Percentiles rank a stretch among this genome's conserved stretches.
Evolutionary conservation across 225 moss, liverwort and hornwort genomes (phyloP).

Genomic region (Straminergon stramineum): DNA sequence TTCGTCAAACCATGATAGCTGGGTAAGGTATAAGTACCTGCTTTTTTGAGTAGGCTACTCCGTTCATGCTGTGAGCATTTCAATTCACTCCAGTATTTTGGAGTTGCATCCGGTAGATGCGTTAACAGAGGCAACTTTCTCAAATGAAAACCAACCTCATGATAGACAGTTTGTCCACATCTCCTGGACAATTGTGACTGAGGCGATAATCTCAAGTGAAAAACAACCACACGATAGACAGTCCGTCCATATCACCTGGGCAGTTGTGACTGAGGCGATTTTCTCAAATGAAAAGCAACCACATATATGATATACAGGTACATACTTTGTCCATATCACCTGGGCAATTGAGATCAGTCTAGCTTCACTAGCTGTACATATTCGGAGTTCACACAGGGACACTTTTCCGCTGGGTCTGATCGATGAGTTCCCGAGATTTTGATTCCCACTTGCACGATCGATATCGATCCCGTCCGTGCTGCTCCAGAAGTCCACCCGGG

Average conservation of each 20-base stretch:
- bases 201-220: too few species aligned
- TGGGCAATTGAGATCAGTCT: neutral
- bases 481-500: neutral
- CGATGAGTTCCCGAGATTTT: neutral
- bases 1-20: neutral
- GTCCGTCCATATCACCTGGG: neutral
- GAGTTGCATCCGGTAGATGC: neutral
- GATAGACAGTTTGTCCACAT: neutral
- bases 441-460: neutral
- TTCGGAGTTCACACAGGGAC: neutral
- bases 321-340: neutral
- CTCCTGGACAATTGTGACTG: neutral
- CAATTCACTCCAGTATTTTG: neutral
- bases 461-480: neutral
- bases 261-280: neutral
- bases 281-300: too few species aligned
- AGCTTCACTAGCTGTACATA: neutral
- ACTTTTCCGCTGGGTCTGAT: neutral
- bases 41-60: neutral
- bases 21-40: neutral
- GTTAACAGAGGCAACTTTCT: neutral
- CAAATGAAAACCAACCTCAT: neutral
- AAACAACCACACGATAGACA: too few species aligned
- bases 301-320: too few species aligned
- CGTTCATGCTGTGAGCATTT: neutral